These are phyloP conservation scores for Cymbopogon flexuosus DNA, from an alignment of 202 grass and related monocot species.

Conservation along the genomic window DNA sequence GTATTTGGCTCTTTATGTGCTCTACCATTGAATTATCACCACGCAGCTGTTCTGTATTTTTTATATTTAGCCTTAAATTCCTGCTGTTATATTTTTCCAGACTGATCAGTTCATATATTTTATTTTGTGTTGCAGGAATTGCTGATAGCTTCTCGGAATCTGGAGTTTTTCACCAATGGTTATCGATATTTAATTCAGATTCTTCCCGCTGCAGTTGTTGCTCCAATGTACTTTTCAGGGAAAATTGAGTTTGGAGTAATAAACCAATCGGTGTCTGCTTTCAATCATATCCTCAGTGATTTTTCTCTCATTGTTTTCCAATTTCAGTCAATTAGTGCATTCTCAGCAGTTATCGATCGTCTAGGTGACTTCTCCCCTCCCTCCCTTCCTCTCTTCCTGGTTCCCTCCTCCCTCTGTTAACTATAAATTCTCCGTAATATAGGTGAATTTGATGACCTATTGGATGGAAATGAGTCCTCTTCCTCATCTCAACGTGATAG, in stretches of 20 bases:
- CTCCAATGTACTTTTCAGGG: conserved; percentile 94
- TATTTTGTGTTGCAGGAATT: conserved; percentile 65
- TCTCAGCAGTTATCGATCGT: conserved; percentile 94
- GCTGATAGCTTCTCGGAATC: conserved; percentile 82
- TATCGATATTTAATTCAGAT: conserved; percentile 96
- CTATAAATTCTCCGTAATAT: conserved; percentile 27
- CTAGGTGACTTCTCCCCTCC: conserved; percentile 42
- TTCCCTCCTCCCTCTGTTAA: not conserved
- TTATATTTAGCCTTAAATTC: conserved; percentile 4
- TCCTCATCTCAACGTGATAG: conserved; percentile 21
- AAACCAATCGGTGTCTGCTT: conserved; percentile 96
- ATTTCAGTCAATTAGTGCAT: conserved; percentile 96
- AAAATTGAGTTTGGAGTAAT: conserved; percentile 99
- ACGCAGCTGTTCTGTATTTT: not conserved
- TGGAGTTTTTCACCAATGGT: conserved; percentile 92
- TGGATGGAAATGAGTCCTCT: conserved; percentile 63
- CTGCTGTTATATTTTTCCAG: not conserved
- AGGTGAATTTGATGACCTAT: conserved; percentile 90
- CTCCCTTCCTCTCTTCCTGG: not conserved
- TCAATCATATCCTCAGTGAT: conserved; percentile 96
- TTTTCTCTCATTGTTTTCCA: conserved; percentile 96
- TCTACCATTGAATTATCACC: not conserved
- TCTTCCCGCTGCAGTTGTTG: conserved; percentile 91
- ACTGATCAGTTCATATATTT: not conserved
- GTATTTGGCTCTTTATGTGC: not conserved